phyloP scores from a whole-genome alignment of 1,284 basidiomycete species.

The Tilletia caries region DNA sequence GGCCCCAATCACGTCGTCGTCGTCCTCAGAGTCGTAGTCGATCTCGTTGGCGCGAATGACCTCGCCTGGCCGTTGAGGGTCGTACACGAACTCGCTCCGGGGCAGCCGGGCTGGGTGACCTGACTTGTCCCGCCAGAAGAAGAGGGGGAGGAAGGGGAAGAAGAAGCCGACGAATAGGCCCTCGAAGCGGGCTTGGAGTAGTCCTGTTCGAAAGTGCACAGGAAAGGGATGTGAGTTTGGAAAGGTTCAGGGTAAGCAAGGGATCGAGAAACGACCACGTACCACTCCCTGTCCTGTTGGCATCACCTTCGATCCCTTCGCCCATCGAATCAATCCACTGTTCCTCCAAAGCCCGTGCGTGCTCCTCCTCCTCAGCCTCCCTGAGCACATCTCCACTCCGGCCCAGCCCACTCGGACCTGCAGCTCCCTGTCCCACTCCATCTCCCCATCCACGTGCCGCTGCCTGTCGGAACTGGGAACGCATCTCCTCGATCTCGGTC shows the following conservation, averaged over 20 bases:
- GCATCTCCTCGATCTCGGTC: constrained; percentile 26
- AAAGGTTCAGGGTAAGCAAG: no score
- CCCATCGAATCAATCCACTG: constrained; percentile 29
- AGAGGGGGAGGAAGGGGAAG: constrained; percentile 27
- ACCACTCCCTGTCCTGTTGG: constrained; percentile 3
- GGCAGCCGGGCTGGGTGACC: constrained; percentile 3
- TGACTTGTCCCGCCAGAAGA: constrained; percentile 18
- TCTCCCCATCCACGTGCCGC: constrained; percentile 4
- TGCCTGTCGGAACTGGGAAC: constrained; percentile 22
- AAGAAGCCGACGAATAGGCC: constrained; percentile 28
- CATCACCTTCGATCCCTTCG: constrained; percentile 5
- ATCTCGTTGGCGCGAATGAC: constrained; percentile 3
- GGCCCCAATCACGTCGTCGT: not conserved
- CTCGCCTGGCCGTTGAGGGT: constrained; percentile 10
- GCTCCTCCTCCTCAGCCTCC: constrained; percentile 22
- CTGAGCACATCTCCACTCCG: constrained; percentile 25
- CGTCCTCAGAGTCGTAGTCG: constrained; percentile 12
- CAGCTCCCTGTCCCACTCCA: not conserved
- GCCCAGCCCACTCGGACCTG: constrained; percentile 6
- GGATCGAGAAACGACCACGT: not conserved
- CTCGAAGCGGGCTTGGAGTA: constrained; percentile 8
- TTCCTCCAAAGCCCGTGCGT: constrained; percentile 24
- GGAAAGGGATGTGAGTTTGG: no score
- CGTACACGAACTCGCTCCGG: not conserved
- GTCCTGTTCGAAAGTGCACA: not conserved